Evolutionary conservation across 2,329 filamentous ascomycete genomes (phyloP).

Genomic region (Hymenoscyphus albidus): DNA sequence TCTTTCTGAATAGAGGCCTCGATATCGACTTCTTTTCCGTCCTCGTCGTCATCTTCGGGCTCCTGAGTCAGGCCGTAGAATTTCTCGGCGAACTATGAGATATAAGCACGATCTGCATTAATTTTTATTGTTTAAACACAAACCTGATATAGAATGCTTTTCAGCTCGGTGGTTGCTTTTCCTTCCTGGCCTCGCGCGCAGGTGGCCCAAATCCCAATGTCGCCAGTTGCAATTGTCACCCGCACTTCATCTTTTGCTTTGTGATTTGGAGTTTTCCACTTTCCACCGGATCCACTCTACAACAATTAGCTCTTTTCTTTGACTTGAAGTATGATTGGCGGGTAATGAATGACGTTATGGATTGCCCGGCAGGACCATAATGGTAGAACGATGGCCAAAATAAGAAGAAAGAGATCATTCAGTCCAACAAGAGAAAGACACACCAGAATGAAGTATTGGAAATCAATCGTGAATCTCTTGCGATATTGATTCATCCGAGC

Average conservation of each 20-base stretch:
- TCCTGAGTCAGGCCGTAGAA: slow-evolving; percentile 47
- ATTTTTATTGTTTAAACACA: slow-evolving; percentile 22
- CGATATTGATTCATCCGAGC: background rate
- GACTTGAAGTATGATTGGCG: background rate
- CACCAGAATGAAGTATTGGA: too few relatives aligned
- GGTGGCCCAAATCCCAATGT: slow-evolving; percentile 74
- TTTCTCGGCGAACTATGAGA: slow-evolving; percentile 58
- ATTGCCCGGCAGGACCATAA: background rate
- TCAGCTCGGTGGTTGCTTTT: slow-evolving; percentile 65
- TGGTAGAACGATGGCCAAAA: background rate
- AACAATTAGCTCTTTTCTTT: background rate
- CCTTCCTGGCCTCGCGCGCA: slow-evolving; percentile 69
- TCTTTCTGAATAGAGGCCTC: slow-evolving; percentile 70
- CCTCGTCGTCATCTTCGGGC: slow-evolving; percentile 36
- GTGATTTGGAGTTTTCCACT: slow-evolving; percentile 60
- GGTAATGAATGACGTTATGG: background rate
- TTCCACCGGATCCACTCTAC: slow-evolving; percentile 45
- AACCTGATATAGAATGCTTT: slow-evolving; percentile 63
- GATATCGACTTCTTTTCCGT: slow-evolving; percentile 53
- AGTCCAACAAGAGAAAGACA: too few relatives aligned
- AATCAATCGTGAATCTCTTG: background rate
- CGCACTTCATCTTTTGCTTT: slow-evolving; percentile 45
- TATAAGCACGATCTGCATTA: background rate
- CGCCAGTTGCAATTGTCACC: slow-evolving; percentile 59
- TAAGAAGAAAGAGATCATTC: background rate